phyloP scores from a whole-genome alignment of 306 rosid genomes.

The Arachis stenosperma region DNA sequence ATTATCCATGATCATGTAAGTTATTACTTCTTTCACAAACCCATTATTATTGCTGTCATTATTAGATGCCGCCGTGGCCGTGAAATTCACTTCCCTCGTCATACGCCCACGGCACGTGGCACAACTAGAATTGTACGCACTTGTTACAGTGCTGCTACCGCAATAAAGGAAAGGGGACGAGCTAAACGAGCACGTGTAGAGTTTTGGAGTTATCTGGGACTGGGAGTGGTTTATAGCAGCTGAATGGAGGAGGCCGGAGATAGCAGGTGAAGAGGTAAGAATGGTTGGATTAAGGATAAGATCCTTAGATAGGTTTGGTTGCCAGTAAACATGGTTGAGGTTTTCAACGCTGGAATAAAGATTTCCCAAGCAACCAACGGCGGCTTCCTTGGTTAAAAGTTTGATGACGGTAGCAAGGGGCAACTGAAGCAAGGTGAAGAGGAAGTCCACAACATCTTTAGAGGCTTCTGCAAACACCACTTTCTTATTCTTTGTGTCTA shows the following conservation, averaged over 20 bases:
- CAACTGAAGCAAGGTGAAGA: slow-evolving; percentile 43
- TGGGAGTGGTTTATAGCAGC: no score
- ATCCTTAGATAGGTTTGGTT: slow-evolving; percentile 35
- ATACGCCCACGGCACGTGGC: accelerated
- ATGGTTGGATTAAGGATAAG: slow-evolving; percentile 35
- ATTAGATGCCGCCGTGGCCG: no score
- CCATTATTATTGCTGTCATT: slow-evolving; percentile 10
- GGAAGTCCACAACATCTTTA: slow-evolving; percentile 49
- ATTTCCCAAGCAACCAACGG: slow-evolving; percentile 51
- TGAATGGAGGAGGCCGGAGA: not conserved
- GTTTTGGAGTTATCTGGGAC: no score
- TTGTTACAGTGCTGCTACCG: not conserved
- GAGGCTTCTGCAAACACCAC: slow-evolving; percentile 58
- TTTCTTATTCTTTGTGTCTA: slow-evolving; percentile 37
- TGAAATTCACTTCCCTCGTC: accelerated
- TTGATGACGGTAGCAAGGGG: slow-evolving; percentile 36
- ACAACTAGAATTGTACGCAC: not conserved
- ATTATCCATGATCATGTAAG: slow-evolving; percentile 54
- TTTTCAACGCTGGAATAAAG: slow-evolving; percentile 51
- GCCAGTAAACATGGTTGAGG: slow-evolving; percentile 43
- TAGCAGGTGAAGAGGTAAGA: not conserved
- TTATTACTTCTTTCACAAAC: slow-evolving; percentile 42
- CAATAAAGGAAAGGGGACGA: no score
- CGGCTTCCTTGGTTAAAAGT: slow-evolving; percentile 35
- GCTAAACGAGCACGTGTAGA: not conserved